phyloP scores from a whole-genome alignment of 768 basidiomycete species.

The Pleurotus giganteus region DNA sequence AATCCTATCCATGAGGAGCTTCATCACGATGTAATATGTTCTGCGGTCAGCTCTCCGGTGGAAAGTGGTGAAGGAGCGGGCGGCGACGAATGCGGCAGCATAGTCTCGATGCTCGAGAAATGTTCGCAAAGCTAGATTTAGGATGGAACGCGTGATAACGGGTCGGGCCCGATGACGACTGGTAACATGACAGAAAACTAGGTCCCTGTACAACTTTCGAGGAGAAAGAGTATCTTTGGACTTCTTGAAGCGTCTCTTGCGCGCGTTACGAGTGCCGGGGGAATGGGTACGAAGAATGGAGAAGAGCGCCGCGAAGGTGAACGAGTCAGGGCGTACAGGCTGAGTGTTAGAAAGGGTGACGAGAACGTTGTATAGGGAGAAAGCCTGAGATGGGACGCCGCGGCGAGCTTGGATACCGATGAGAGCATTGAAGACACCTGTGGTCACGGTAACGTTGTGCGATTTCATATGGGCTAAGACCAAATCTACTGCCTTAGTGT shows the following conservation, averaged over 20 bases:
- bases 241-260: slow-evolving; percentile 19
- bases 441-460: slow-evolving; percentile 34
- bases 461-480: slow-evolving; percentile 39
- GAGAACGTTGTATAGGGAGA: slow-evolving; percentile 42
- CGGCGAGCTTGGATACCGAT: slow-evolving; percentile 36
- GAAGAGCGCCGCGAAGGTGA: slow-evolving; percentile 46
- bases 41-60: slow-evolving; percentile 29
- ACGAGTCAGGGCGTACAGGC: slow-evolving; percentile 35
- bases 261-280: slow-evolving; percentile 9
- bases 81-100: slow-evolving; percentile 39
- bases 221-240: slow-evolving; percentile 27
- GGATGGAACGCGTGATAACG: slow-evolving; percentile 27
- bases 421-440: slow-evolving; percentile 47
- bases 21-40: slow-evolving; percentile 39
- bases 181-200: slow-evolving; percentile 20
- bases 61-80: slow-evolving; percentile 29
- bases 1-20: slow-evolving; percentile 31
- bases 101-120: slow-evolving; percentile 47
- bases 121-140: slow-evolving; percentile 42
- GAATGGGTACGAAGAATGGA: slow-evolving; percentile 22
- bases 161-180: slow-evolving; percentile 17
- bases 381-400: slow-evolving; percentile 31
- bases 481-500: slow-evolving; percentile 27
- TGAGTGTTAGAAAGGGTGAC: slow-evolving; percentile 25
- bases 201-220: slow-evolving; percentile 42